Percentiles rank a stretch among this genome's conserved stretches.
Evolutionary conservation across 257 asterid species (phyloP).

Genomic region (Galeopsis tetrahit): DNA sequence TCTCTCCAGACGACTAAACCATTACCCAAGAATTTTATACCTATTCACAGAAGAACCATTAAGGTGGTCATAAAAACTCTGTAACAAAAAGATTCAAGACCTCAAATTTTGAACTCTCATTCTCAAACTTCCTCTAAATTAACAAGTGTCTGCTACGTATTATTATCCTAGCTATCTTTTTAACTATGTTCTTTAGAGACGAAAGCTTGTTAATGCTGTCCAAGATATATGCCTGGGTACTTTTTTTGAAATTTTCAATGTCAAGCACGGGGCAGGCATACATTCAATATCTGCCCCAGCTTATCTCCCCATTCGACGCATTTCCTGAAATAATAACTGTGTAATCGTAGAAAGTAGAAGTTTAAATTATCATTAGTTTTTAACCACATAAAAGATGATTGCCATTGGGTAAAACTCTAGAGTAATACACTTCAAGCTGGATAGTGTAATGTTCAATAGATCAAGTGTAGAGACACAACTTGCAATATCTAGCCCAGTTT

Average conservation of each 20-base stretch:
- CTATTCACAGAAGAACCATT: not conserved
- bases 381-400: not conserved
- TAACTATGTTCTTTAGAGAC: not conserved
- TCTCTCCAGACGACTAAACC: not conserved
- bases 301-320: not conserved
- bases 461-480: not conserved
- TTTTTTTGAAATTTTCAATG: not conserved
- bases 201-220: not conserved
- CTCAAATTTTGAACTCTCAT: not conserved
- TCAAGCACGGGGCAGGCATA: not conserved
- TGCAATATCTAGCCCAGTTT: not conserved
- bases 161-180: not conserved
- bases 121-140: not conserved
- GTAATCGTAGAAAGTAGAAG: not conserved
- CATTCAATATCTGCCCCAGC: not conserved
- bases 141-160: not conserved
- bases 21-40: not conserved
- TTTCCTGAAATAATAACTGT: constrained; percentile 10
- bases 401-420: not conserved
- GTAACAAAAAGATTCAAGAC: constrained; percentile 1
- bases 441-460: not conserved
- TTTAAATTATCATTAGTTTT: not conserved
- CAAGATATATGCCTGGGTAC: not conserved
- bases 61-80: not conserved
- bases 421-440: constrained; percentile 14